Evolutionary conservation across 2,329 filamentous ascomycete species (phyloP).

Genomic region (Fusarium goolgardi): DNA sequence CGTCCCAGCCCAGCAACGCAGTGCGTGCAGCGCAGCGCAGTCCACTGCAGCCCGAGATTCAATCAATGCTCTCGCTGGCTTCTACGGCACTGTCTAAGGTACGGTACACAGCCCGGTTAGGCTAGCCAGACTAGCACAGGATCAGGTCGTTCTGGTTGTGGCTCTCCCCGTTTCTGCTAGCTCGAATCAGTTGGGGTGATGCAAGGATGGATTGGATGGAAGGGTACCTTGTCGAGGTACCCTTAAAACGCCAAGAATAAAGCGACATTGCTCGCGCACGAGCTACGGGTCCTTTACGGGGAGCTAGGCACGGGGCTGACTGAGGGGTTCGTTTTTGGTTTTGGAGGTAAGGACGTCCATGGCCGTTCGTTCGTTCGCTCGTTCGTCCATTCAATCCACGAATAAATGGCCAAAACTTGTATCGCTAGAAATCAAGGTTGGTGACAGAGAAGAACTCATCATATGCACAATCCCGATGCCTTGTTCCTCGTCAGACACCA

Average conservation of each 20-base stretch:
- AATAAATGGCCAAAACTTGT: constrained; percentile 8
- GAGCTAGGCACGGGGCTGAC: constrained; percentile 45
- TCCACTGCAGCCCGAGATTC: constrained; percentile 25
- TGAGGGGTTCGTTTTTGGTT: constrained; percentile 26
- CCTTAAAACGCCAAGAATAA: constrained; percentile 43
- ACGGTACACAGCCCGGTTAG: constrained; percentile 20
- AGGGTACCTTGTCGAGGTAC: constrained; percentile 40
- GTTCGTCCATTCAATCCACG: constrained; percentile 14
- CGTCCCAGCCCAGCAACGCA: constrained; percentile 22
- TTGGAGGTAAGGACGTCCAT: constrained; percentile 14
- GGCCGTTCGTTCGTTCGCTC: background rate
- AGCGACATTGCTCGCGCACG: constrained; percentile 42
- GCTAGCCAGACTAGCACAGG: constrained; percentile 22
- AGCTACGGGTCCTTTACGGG: constrained; percentile 44
- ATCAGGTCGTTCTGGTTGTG: constrained; percentile 37
- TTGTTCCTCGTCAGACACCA: background rate
- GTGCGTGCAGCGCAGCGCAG: constrained; percentile 7
- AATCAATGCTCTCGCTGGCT: constrained; percentile 23
- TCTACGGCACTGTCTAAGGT: constrained; percentile 14
- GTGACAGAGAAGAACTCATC: background rate
- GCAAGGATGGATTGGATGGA: constrained; percentile 40
- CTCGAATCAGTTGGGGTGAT: constrained; percentile 42
- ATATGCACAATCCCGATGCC: background rate
- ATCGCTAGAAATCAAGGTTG: constrained; percentile 3
- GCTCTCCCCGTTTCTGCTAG: constrained; percentile 46